These are phyloP conservation scores for Ophiobolus disseminans DNA, from an alignment of 2,329 filamentous ascomycete genomes.

Conservation along the genomic window DNA sequence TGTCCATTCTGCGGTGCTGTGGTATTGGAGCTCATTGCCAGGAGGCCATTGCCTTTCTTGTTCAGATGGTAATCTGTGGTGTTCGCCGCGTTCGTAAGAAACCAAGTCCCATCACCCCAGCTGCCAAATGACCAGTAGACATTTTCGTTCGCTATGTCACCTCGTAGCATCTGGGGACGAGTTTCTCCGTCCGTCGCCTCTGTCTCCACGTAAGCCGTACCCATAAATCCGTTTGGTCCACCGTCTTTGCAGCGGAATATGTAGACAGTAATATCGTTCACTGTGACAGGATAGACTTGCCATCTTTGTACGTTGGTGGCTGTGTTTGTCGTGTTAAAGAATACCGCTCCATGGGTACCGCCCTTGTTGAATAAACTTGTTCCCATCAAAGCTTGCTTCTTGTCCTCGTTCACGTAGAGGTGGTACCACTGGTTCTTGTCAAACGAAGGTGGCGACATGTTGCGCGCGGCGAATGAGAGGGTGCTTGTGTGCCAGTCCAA, in stretches of 20 bases:
- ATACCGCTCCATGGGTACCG: constrained; percentile 17
- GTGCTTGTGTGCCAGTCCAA: neutral
- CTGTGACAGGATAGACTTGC: constrained; percentile 26
- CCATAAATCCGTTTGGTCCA: constrained; percentile 23
- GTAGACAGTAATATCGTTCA: constrained; percentile 19
- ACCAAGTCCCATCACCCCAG: constrained; percentile 31
- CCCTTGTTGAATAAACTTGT: constrained; percentile 14
- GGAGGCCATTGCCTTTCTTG: constrained; percentile 10
- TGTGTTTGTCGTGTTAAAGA: constrained; percentile 14
- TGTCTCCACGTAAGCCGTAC: constrained; percentile 7
- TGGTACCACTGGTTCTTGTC: constrained; percentile 31
- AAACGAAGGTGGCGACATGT: constrained; percentile 12
- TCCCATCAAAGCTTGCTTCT: constrained; percentile 11
- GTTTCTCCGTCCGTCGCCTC: constrained; percentile 20
- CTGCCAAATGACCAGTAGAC: constrained; percentile 28
- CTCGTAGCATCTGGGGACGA: constrained; percentile 20
- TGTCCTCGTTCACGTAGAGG: constrained; percentile 17
- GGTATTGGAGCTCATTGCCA: constrained; percentile 24
- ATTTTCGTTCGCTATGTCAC: constrained; percentile 24
- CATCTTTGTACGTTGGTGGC: constrained; percentile 15
- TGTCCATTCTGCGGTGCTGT: constrained; percentile 21
- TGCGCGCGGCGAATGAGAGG: neutral
- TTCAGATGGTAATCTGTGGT: constrained; percentile 20
- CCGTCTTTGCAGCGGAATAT: constrained; percentile 20
- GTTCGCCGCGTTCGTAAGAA: constrained; percentile 28